These are phyloP conservation scores for Davidsoniella eucalypti DNA, from an alignment of 2,329 filamentous ascomycete genomes.

Conservation along the genomic window DNA sequence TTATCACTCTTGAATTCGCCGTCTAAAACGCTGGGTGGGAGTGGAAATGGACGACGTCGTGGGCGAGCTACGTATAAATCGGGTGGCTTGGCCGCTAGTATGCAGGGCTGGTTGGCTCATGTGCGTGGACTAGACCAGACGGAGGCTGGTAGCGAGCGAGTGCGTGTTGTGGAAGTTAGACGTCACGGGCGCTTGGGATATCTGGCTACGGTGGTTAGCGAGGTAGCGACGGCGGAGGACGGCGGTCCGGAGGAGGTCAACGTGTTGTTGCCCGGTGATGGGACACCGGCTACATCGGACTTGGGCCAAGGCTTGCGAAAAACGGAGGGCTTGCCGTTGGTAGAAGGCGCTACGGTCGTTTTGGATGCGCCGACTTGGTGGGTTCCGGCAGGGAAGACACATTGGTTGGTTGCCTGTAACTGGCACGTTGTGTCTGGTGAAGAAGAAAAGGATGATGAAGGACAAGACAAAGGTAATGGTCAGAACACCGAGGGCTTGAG, in stretches of 20 bases:
- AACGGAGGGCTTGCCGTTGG: neutral
- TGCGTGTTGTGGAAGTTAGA: neutral
- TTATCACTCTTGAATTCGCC: neutral
- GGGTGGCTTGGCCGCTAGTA: conserved; percentile 23
- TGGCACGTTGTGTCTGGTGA: conserved; percentile 1
- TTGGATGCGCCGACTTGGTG: conserved; percentile 6
- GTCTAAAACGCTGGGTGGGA: conserved; percentile 8
- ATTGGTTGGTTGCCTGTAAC: conserved; percentile 6
- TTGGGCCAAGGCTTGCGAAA: neutral
- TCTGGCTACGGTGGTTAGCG: neutral
- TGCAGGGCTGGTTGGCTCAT: conserved; percentile 27
- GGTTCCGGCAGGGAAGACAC: neutral
- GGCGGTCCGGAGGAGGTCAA: neutral
- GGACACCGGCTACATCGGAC: neutral
- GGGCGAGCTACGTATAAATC: conserved; percentile 17
- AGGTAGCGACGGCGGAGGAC: neutral
- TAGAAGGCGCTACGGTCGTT: neutral
- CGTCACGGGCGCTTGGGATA: neutral
- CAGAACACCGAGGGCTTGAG: no score
- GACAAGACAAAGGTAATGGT: no score
- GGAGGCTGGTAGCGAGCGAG: neutral
- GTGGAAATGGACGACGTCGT: neutral
- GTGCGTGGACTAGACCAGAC: conserved; percentile 15
- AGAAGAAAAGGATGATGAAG: neutral
- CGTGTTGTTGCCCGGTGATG: neutral